Percentiles rank a stretch among this genome's conserved stretches.
Conservation (phyloP, 2,329 filamentous ascomycete species). For the Fusarium gaditjirri region DNA sequence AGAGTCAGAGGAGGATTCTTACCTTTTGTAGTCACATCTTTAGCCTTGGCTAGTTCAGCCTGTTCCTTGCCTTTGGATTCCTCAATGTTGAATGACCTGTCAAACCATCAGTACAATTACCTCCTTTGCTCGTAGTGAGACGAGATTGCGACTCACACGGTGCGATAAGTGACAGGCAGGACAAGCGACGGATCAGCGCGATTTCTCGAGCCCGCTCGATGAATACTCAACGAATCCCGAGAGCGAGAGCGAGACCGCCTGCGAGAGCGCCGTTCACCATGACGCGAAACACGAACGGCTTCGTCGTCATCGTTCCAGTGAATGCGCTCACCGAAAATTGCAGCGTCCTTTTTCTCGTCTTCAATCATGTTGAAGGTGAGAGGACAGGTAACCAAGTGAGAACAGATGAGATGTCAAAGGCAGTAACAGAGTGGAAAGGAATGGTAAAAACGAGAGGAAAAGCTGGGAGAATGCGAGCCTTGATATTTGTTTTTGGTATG, state of each 20-base stretch:
- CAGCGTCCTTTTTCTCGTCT: background rate
- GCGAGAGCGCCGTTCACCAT: background rate
- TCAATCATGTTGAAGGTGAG: background rate
- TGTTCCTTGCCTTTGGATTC: conserved; percentile 19
- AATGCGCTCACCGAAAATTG: background rate
- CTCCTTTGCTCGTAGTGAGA: fast-evolving
- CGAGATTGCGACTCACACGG: background rate
- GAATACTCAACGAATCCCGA: conserved; percentile 1
- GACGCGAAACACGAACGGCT: background rate
- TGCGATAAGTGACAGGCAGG: conserved; percentile 1
- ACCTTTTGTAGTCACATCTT: background rate
- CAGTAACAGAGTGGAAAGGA: background rate
- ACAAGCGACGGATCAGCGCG: conserved; percentile 6
- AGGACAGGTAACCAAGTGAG: background rate
- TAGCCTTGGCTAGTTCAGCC: background rate
- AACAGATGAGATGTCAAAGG: too few relatives aligned
- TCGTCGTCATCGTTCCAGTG: conserved; percentile 12
- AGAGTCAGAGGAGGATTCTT: fast-evolving
- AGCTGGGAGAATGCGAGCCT: background rate
- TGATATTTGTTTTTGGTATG: background rate
- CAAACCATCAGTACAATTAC: background rate
- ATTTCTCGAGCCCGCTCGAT: background rate
- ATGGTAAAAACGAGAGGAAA: background rate
- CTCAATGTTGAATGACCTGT: conserved; percentile 3
- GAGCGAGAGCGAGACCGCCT: background rate